Conservation (phyloP, 495 filamentous ascomycete species). For the Aspergillus sparsus region DNA sequence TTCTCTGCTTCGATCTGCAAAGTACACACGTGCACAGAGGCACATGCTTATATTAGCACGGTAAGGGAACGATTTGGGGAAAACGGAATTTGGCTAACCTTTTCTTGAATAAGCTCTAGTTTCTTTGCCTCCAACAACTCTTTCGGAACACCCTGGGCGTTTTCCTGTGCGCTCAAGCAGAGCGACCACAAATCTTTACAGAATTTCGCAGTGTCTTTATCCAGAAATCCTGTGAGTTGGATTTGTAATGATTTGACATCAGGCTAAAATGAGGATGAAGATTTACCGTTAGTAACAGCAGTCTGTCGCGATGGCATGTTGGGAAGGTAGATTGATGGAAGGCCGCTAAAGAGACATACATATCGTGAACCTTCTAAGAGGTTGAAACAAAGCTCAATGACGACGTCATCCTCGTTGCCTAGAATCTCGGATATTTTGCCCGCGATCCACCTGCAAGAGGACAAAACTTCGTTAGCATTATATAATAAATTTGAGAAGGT, state of each 20-base stretch:
- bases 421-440: conserved; percentile 83
- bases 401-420: conserved; percentile 88
- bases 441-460: conserved; percentile 77
- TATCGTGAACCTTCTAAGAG: conserved; percentile 77
- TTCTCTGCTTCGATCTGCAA: conserved; percentile 78
- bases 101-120: conserved; percentile 86
- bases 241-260: conserved; percentile 95
- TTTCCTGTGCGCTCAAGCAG: conserved; percentile 85
- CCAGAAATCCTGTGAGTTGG: conserved; percentile 89
- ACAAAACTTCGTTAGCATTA: conserved; percentile 16
- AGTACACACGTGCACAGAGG: not conserved
- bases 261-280: conserved; percentile 56
- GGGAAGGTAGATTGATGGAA: not conserved
- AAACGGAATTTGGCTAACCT: conserved; percentile 53
- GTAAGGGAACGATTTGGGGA: not conserved
- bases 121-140: conserved; percentile 96
- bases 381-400: conserved; percentile 90
- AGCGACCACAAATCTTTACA: conserved; percentile 94
- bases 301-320: not conserved
- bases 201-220: conserved; percentile 87
- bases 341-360: conserved; percentile 58
- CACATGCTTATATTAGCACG: not conserved
- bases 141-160: conserved; percentile 86
- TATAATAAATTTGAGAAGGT: too few species aligned
- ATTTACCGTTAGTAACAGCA: conserved; percentile 4